Base-by-base conservation (phyloP, 129 eudicot genomes). In the Arctium minus region DNA sequence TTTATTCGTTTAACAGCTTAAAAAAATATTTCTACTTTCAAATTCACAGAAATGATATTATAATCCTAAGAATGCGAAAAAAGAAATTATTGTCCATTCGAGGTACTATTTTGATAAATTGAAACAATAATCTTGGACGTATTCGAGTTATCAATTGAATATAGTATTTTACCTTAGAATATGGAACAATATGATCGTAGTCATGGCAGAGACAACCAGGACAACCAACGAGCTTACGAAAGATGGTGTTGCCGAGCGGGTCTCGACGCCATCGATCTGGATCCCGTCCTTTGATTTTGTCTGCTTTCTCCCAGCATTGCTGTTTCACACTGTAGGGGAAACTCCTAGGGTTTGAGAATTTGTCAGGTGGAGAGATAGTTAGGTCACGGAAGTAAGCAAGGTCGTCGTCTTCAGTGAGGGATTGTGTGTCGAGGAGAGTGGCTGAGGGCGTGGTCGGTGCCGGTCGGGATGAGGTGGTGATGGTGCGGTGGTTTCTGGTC, bases 181-280 rank as follows among this genome's bases (percentile, higher is more conserved):
- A 96, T 18, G 97, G 97, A 83, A 90, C 15, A 81, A 96, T 91
- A 79, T 96, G 99, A 77, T 96, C 99, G 80, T 96, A 96, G 39
- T 96, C 99, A 86, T 96, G 98, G 77, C 99, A 96, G 62, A 96
- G 89, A 79, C 99, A 94, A 81, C 97, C 98, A 70, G 96, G 87
- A 64, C 98, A 94, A 0, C 98, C 97, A 38, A 94, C 97, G 10
- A 94, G 98, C 93, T 92, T 90, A 35, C 98, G 83, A 29, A 92
- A 94, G 29, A 94, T 73, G 6, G 70, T 89, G 81, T 96, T 96
- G 0, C 99, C 99, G 39, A 96, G 86, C 1, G 93, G 79, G 82
- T 96, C 99, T 22, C 92, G 91, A 18, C 98, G 96, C 99, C 99
- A 91, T 11, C 98, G 79, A 70, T 90, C 95, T 36, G 99, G 98